These are phyloP conservation scores for Graphiopsis chlorocephala DNA, from an alignment of 2,329 filamentous ascomycete genomes.

Conservation along the genomic window DNA sequence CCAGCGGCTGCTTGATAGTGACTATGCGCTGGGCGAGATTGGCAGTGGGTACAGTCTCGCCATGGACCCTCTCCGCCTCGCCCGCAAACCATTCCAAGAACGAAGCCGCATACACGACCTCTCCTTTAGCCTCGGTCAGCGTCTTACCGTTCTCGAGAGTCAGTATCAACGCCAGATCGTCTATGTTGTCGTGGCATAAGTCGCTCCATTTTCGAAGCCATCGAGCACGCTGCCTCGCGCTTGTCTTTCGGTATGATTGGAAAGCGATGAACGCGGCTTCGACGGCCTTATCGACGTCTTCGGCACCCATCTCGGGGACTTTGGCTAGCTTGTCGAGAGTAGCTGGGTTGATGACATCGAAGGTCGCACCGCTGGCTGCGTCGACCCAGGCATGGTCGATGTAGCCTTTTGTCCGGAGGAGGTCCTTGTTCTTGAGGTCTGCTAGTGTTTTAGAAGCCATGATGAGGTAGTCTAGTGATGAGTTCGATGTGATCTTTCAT, in stretches of 20 bases:
- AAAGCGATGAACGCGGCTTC: constrained; percentile 25
- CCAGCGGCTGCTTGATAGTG: constrained; percentile 31
- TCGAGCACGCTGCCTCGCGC: constrained; percentile 25
- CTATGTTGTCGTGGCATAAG: constrained; percentile 28
- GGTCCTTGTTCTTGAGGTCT: constrained; percentile 22
- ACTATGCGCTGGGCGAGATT: constrained; percentile 25
- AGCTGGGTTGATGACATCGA: constrained; percentile 27
- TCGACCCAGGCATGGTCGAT: constrained; percentile 28
- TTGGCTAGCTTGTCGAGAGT: constrained; percentile 24
- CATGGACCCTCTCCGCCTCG: constrained; percentile 28
- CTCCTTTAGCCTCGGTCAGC: constrained; percentile 30
- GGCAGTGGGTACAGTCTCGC: constrained; percentile 21
- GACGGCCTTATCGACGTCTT: constrained; percentile 24
- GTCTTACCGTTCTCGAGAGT: constrained; percentile 36
- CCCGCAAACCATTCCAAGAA: constrained; percentile 35
- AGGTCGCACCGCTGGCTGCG: constrained; percentile 22
- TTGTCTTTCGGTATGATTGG: constrained; percentile 22
- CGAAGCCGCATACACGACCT: constrained; percentile 30
- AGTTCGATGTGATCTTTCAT: background rate
- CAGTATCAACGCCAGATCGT: constrained; percentile 33
- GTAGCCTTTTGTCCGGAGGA: constrained; percentile 22
- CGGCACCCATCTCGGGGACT: constrained; percentile 25
- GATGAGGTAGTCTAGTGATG: background rate
- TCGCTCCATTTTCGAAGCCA: constrained; percentile 32
- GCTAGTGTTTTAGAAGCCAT: background rate